Base-by-base conservation (phyloP, 257 asterid genomes). In the Solanum gandarillasii region DNA sequence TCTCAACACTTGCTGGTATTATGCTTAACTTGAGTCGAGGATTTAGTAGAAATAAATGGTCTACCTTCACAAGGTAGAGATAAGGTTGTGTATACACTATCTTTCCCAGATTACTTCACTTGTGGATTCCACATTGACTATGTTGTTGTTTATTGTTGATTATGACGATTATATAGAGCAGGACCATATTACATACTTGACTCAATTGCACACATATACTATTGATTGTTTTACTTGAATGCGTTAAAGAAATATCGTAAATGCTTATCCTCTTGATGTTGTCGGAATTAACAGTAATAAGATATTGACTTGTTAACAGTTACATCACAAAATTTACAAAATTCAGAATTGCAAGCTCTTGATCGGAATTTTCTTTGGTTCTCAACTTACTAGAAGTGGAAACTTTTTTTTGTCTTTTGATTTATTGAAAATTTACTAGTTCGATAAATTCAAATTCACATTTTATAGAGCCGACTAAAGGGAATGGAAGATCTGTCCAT, bases 401-500 rank as follows among this genome's bases (percentile, higher is more conserved):
- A 62, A 4, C 0, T 4, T 62, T 10, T 9, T 9, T 65, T 65
- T n/a, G n/a, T 8, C 27, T 58, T 7, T 58, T 20, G 25, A 1
- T 23, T 62, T 23, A 62, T 62, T 62, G 6, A 0, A 67, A 67
- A 65, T 65, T 65, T 65, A 65, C 13, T 65, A 5, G 16, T 67
- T 67, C 10, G 1, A 27, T 0, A 12, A 27, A 67, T 27, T 67
- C 0, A 67, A 25, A 67, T 67, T 25, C 0, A 67, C 32, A 1
- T 10, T 12, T 5, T 65, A 3, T 65, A 12, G 34, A 11, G 18
- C 73, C 2, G 1, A 25, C 1, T 10, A 5, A 67, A n/a, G 1
- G 16, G 16, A 3, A 10, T 9, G 18, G 6, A n/a, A 5, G 2
- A 25, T 1, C 0, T 25, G 4, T 0, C 34, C 0, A 67, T 25